Evolutionary conservation across 768 basidiomycete genomes (phyloP).

Genomic region (Dioszegia crocea): DNA sequence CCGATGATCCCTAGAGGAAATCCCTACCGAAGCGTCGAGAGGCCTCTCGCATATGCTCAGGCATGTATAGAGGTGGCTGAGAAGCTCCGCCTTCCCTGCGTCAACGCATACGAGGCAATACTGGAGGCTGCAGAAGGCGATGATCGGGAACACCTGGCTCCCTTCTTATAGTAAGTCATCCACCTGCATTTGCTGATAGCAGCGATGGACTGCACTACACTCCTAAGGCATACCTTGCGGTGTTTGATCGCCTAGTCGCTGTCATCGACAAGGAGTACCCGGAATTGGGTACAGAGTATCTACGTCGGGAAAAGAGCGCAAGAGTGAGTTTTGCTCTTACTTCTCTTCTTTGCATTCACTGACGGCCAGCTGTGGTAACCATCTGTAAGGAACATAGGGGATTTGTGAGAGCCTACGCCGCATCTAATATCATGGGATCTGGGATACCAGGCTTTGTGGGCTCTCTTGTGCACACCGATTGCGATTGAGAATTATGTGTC

Average conservation of each 20-base stretch:
- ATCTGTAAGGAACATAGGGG: too few relatives aligned
- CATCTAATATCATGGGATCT: too few relatives aligned
- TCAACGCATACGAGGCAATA: slow-evolving; percentile 71
- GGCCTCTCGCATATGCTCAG: slow-evolving; percentile 59
- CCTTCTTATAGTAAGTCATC: slow-evolving; percentile 39
- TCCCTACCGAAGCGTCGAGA: not conserved
- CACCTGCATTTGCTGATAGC: not conserved
- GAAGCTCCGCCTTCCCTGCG: slow-evolving; percentile 59
- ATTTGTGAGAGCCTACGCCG: too few relatives aligned
- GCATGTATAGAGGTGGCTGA: slow-evolving; percentile 63
- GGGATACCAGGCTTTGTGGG: too few relatives aligned
- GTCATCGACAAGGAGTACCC: slow-evolving; percentile 62
- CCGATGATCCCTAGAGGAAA: slow-evolving; percentile 56
- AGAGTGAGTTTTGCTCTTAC: slow-evolving; percentile 54
- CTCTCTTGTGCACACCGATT: too few relatives aligned
- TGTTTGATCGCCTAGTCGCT: slow-evolving; percentile 62
- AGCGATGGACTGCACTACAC: slow-evolving; percentile 79
- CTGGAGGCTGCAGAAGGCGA: slow-evolving; percentile 68
- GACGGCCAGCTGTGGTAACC: too few relatives aligned
- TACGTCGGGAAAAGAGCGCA: slow-evolving; percentile 61
- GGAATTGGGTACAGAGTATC: slow-evolving; percentile 61
- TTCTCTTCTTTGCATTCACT: slow-evolving; percentile 15
- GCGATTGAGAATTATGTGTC: too few relatives aligned
- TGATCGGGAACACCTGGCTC: slow-evolving; percentile 55
- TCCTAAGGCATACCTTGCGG: slow-evolving; percentile 66